Evolutionary conservation across 371 early-diverging fungal genomes (phyloP), one percentile per base, ranked within the genome.

Genomic region (Mortierella sp.): DNA sequence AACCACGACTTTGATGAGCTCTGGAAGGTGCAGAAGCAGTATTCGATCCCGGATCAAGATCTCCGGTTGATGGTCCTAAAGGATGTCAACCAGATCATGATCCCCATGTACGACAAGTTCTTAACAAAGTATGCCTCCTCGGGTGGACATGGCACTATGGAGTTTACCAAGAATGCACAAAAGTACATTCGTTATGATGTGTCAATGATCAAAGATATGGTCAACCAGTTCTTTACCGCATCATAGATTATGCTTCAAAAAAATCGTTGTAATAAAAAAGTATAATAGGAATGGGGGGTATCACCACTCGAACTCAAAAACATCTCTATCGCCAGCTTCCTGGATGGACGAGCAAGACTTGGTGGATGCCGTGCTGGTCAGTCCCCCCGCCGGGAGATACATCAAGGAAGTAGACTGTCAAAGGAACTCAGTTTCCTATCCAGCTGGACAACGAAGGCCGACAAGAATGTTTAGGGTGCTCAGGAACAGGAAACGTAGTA

Each of bases 171-270:
- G 87, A 96, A 94, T 76, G 92, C 92, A 19, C 91, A 93, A 78
- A 97, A 97, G 88, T 97, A 96, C 83, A 94, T 97, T 79, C 92
- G 92, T 70, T 97, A 94, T 77, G 94, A 94, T 83, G 93, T 93
- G 78, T 92, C 92, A 28, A 88, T 89, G 75, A 84, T 97, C 26
- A 94, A 94, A 52, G 89, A 84, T 42, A 91, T 92, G 88, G 87
- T 96, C 34, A 93, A 93, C 31, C 92, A 94, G 76, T 91, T 97
- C 77, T 97, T 96, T 79, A 84, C 85, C 45, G 68, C 84, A 5
- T 84, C 75, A 55, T 42, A 47, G 24, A 1, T 2, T 52, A 38
- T 31, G 9, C 31, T 13, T 7, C 31, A n/a, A n/a, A n/a, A n/a
- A n/a, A 21, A 34, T 52, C 19, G 24, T 26, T 1, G n/a, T 47